Base-by-base conservation (phyloP, 2,329 filamentous ascomycete species). In the Colletotrichum sidae region DNA sequence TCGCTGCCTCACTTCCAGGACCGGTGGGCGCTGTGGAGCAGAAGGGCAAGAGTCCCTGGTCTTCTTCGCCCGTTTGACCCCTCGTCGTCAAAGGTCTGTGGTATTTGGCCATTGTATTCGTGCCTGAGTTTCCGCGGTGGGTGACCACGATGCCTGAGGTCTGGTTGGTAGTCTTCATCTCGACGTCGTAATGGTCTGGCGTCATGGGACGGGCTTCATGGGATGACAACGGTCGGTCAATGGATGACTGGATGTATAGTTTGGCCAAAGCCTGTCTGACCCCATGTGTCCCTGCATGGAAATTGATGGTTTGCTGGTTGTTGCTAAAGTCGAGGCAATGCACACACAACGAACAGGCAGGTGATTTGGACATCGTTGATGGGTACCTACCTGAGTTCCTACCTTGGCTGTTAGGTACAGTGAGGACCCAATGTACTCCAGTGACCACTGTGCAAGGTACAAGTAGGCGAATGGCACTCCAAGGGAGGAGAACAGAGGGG, bases 401-500 rank as follows among this genome's bases (percentile, higher is more conserved):
- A n/a, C 38, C 50, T 25, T 51, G 49, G 50, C 25, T 25, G 25
- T 25, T 4, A 25, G 25, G 25, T 25, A n/a, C n/a, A n/a, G n/a
- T n/a, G n/a, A n/a, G n/a, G n/a, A n/a, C n/a, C n/a, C n/a, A n/a
- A n/a, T n/a, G n/a, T n/a, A 25, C 25, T 25, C 25, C 25, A 25
- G 25, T 25, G 25, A 25, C 25, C 25, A 25, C 25, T 25, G 25
- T 25, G 25, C 25, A 25, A 25, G 25, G 25, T 25, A 25, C 25
- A 25, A 25, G 25, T 25, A 25, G 25, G 4, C 15, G 15, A 17
- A 25, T 25, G 25, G 25, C 25, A 25, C 37, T 50, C 56, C 49
- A 61, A 50, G 47, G 46, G 51, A 50, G 61, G 56, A 51, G 44
- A 41, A 46, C 35, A 53, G 38, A 61, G 50, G 44, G 60, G 61